Base-by-base conservation (phyloP, 2,329 filamentous ascomycete genomes). In the Anthostomella pinea region DNA sequence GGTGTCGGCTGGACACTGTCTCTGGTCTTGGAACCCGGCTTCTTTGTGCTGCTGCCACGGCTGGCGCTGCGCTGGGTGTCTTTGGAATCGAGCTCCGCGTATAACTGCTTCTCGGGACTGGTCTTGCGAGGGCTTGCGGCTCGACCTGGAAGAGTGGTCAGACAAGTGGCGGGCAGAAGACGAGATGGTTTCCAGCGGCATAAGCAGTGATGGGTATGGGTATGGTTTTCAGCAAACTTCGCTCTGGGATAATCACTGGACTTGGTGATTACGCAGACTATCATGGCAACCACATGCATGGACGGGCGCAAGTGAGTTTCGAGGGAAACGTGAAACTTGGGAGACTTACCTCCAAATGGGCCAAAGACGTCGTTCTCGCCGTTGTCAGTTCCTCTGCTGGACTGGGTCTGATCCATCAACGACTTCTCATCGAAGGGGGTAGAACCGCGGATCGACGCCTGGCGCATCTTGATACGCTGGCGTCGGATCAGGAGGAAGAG, bases 321-420 rank as follows among this genome's bases (percentile, higher is more conserved):
- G 11, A 3, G 25, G 7, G 6, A 9, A 36, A 2, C 13, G 8
- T 9, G 6, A 6, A 15, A 26, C 16, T 15, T 22, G n/a, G 5
- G 15, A n/a, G 8, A 42, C 58, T 52, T 50, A 70, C 69, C 68
- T 59, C 68, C 66, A 55, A 70, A 70, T 8, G 65, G 60, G 2
- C 64, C 66, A 49, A 71, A 69, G 2, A 67, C 60, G 33, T 69
- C 66, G 14, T 27, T 41, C 43, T n/a, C 24, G 17, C 21, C 43
- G 37, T n/a, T n/a, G n/a, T n/a, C n/a, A 38, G 41, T 49, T 22
- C 40, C 48, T 23, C 33, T 6, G 32, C 30, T 31, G 33, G 39
- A 34, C 6, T 27, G 33, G 9, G 14, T 37, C 8, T 33, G 35
- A 16, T 34, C 33, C 21, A 30, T 32, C 25, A 36, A 32, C 27